phyloP scores from a whole-genome alignment of 2,329 filamentous ascomycete species.

The Penicillium hordei region DNA sequence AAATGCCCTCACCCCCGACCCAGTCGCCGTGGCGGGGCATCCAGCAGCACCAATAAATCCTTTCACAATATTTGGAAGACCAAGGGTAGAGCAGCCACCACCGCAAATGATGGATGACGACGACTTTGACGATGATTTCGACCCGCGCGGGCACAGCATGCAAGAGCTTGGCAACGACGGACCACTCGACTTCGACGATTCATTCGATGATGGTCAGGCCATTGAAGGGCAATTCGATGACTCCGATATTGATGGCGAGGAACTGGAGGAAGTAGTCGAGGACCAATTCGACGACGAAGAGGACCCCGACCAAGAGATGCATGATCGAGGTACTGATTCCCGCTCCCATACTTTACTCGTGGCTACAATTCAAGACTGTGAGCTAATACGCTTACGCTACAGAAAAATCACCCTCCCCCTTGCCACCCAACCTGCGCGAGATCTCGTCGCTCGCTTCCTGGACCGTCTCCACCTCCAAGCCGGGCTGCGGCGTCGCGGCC shows the following conservation, averaged over 20 bases:
- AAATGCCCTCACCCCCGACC: slow-evolving; percentile 25
- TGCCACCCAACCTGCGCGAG: slow-evolving; percentile 54
- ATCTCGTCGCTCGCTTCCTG: slow-evolving; percentile 66
- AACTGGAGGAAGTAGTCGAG: slow-evolving; percentile 18
- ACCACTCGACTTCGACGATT: slow-evolving; percentile 21
- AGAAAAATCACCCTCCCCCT: slow-evolving; percentile 40
- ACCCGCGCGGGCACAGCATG: slow-evolving; percentile 15
- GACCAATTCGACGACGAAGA: slow-evolving; percentile 23
- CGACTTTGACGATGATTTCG: slow-evolving; percentile 20
- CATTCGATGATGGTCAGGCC: slow-evolving; percentile 3
- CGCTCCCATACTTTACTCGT: not conserved
- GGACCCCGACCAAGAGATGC: slow-evolving; percentile 37
- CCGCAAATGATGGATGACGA: slow-evolving; percentile 15
- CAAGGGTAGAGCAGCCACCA: slow-evolving; percentile 6
- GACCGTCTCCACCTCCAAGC: slow-evolving; percentile 63
- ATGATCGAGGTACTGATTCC: slow-evolving; percentile 32
- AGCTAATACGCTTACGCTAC: not conserved
- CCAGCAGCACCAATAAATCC: slow-evolving; percentile 15
- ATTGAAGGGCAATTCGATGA: slow-evolving; percentile 13
- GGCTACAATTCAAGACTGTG: not conserved
- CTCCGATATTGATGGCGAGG: slow-evolving; percentile 24
- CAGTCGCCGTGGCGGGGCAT: slow-evolving; percentile 20
- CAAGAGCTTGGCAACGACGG: slow-evolving; percentile 21
- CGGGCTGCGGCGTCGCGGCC: slow-evolving; percentile 61
- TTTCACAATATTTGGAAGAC: slow-evolving; percentile 22